Base-by-base conservation (phyloP, 2,329 filamentous ascomycete genomes). In the Xylogone sp. region DNA sequence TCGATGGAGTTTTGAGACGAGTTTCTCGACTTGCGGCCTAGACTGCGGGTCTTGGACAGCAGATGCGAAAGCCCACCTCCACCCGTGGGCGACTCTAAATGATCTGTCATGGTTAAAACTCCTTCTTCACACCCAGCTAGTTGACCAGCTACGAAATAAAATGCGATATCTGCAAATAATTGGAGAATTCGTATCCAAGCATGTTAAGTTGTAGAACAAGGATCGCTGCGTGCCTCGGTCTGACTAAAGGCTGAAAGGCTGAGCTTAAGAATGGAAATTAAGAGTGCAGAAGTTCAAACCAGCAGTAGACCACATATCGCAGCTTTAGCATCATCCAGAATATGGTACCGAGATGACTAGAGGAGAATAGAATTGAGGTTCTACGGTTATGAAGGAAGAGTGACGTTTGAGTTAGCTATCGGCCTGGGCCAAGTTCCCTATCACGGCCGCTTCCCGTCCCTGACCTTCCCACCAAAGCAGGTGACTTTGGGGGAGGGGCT, bases 41-140 rank as follows among this genome's bases (percentile, higher is more conserved):
- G 53, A 19, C 45, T 53, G 8, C 59, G 59, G 3, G 48, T 51
- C 43, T 64, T 66, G 9, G 62, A 62, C 42, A 65, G 58, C n/a
- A 64, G 52, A 12, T 57, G 52, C 1, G 56, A 43, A 29, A 65
- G 45, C 8, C 60, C 57, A 24, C 54, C 58, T 21, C 55, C 52
- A 22, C 55, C 53, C 3, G 62, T 44, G 21, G 34, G 59, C 31
- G 61, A 63, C 44, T 59, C 53, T 8, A 59, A 56, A 24, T 48
- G 50, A 22, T 60, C 62, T 6, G 31, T 69, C 19, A 68, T 65
- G 3, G 71, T 72, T 48, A 29, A 27, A 6, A 19, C n/a, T 29
- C 3, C 44, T 46, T 12, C 21, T 46, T 24, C 44, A 24, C 21
- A 45, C 10, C 5, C 10, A 27, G 24, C 24, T 27, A 27, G 5